Percentiles rank a stretch among this genome's conserved stretches.
Conservation (phyloP, 352 stramenopile species). For the Phytophthora macrochlamydospora region DNA sequence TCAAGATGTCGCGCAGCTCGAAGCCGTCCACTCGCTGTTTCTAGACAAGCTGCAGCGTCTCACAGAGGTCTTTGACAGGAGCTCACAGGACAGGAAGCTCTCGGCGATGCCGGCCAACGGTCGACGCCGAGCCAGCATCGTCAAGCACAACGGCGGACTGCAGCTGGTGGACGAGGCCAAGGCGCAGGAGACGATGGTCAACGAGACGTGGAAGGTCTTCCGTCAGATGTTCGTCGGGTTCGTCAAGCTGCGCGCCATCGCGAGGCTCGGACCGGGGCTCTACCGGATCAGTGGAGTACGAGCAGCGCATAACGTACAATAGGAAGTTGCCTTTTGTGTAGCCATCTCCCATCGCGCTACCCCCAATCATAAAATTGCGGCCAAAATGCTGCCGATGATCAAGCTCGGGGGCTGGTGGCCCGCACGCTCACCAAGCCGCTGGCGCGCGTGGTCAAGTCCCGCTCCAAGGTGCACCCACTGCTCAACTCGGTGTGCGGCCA, state of each 20-base stretch:
- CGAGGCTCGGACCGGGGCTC: constrained; percentile 50
- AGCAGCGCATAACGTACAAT: background rate
- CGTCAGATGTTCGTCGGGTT: constrained; percentile 74
- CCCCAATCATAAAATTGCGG: background rate
- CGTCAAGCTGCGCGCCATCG: constrained; percentile 52
- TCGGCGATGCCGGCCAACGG: background rate
- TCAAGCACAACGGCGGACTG: constrained; percentile 23
- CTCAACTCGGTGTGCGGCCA: constrained; percentile 64
- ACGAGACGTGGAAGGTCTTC: constrained; percentile 81
- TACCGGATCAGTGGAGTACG: constrained; percentile 60
- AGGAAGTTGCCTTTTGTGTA: background rate
- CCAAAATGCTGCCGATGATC: constrained; percentile 74
- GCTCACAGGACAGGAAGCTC: background rate
- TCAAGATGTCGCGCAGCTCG: constrained; percentile 72
- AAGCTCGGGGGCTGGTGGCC: constrained; percentile 84
- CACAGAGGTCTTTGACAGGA: constrained; percentile 34
- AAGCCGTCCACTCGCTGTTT: constrained; percentile 58
- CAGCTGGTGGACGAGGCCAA: constrained; percentile 47
- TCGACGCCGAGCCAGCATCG: constrained; percentile 29
- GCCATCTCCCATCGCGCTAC: background rate
- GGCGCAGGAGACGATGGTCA: constrained; percentile 42
- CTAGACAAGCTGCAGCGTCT: constrained; percentile 56
- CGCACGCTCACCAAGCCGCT: constrained; percentile 87
- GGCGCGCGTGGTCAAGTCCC: constrained; percentile 90
- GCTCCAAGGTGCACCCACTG: constrained; percentile 78